Evolutionary conservation across 2,329 filamentous ascomycete genomes (phyloP).

Genomic region (Pseudogymnoascus verrucosus): DNA sequence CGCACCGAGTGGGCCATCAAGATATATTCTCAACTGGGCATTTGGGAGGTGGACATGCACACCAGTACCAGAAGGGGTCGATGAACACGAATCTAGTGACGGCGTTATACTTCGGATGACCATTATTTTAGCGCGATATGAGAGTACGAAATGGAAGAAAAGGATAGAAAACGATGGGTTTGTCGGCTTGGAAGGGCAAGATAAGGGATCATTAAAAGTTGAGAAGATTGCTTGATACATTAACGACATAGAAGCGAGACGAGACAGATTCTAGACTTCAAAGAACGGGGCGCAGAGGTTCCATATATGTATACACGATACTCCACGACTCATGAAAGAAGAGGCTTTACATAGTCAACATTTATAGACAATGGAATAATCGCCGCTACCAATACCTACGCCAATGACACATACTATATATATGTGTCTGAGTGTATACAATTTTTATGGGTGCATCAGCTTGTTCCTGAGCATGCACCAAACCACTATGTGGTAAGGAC

Average conservation of each 20-base stretch:
- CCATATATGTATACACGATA: not conserved
- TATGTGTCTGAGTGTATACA: not conserved
- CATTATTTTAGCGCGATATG: slow-evolving; percentile 63
- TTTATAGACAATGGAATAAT: not conserved
- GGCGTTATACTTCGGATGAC: slow-evolving; percentile 61
- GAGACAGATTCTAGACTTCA: not conserved
- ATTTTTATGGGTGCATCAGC: not conserved
- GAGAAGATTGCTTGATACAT: slow-evolving; percentile 24
- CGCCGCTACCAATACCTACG: not conserved
- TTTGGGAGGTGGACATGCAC: slow-evolving; percentile 95
- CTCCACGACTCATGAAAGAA: not conserved
- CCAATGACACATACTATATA: not conserved
- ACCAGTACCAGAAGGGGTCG: slow-evolving; percentile 37
- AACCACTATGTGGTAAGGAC: not conserved
- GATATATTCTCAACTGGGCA: slow-evolving; percentile 96
- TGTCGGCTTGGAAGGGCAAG: slow-evolving; percentile 40
- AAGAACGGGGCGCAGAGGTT: not conserved
- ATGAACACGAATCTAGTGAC: slow-evolving; percentile 48
- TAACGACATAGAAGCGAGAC: not conserved
- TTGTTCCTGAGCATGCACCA: not conserved
- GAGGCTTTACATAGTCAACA: not conserved
- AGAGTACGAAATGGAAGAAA: slow-evolving; percentile 71
- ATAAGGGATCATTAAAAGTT: slow-evolving; percentile 43
- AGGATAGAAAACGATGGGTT: slow-evolving; percentile 53
- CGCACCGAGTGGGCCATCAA: slow-evolving; percentile 30